phyloP scores from a whole-genome alignment of 371 early-diverging fungal genomes.

The Mortierella sp. region DNA sequence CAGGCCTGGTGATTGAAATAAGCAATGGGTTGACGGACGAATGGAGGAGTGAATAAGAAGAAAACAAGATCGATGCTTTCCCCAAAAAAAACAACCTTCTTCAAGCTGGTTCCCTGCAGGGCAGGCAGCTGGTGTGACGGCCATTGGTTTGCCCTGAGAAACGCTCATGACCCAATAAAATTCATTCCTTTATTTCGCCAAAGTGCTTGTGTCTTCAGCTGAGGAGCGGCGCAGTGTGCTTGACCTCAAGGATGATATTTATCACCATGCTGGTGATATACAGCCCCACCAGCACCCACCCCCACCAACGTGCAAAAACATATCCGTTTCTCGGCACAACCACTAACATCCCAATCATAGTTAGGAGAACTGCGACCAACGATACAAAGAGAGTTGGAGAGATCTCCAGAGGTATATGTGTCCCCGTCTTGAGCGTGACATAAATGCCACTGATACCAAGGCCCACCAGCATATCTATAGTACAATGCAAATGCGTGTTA shows the following conservation, averaged over 20 bases:
- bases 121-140: too few species aligned
- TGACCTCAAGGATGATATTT: conserved; percentile 65
- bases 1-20: not conserved
- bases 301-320: conserved; percentile 62
- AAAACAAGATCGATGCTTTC: too few species aligned
- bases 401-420: conserved; percentile 60
- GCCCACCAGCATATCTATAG: conserved; percentile 78
- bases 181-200: too few species aligned
- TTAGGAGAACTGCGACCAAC: conserved; percentile 59
- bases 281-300: conserved; percentile 62
- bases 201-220: too few species aligned
- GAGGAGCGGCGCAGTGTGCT: not conserved
- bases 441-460: conserved; percentile 77
- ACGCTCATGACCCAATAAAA: too few species aligned
- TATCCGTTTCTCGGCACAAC: conserved; percentile 67
- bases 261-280: conserved; percentile 64
- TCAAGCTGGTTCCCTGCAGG: too few species aligned
- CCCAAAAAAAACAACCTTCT: too few species aligned
- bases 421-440: conserved; percentile 60
- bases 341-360: conserved; percentile 60
- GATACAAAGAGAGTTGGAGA: conserved; percentile 68
- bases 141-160: too few species aligned
- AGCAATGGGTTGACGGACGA: too few species aligned
- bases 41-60: too few species aligned
- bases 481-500: not conserved